Evolutionary conservation across 306 rosid species (phyloP), one percentile per base, ranked within the genome.

Genomic region (Pterocarpus macrocarpus): DNA sequence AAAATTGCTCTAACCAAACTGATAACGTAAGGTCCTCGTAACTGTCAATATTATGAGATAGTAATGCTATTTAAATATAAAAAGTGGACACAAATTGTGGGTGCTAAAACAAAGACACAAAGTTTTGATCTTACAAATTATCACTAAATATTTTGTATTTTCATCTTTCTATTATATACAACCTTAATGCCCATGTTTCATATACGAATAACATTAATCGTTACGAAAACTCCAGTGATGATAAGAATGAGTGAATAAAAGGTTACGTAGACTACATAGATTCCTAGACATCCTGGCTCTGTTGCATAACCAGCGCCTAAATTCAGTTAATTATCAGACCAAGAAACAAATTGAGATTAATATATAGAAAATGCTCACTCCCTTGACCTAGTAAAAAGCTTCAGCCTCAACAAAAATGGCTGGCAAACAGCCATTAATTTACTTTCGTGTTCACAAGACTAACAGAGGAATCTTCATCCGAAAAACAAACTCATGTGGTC

Each of bases 341-440:
- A 22, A 0, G 28, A 22, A 22, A 22, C 28, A 22, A 22, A 22
- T 22, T 22, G 28, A 22, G 28, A 50, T 3, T 50, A 50, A 71
- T 38, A 22, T 8, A 38, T 45, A 33, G 33, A 50, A 83, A 77
- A 49, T 5, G 50, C 13, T 62, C 4, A 41, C 44, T 15, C 5
- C 4, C 33, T 84, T 85, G 87, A 85, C 85, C 61, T 2, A 45
- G 84, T 81, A 75, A 75, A 84, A 80, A 22, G 69, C 15, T 52
- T 11, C 2, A 55, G 72, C 12, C 39, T 62, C 33, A 64, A 44
- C 66, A 80, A 67, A 35, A 84, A 56, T 73, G 14, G 76, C 77
- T 73, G 84, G 81, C 73, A 83, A 6, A 43, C 69, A 68, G 55
- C 5, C 12, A 61, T 74, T 74, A 33, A 13, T 67, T 69, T 64